Base-by-base conservation (phyloP, 148 eudicot species). In the Polygonum maritimum region DNA sequence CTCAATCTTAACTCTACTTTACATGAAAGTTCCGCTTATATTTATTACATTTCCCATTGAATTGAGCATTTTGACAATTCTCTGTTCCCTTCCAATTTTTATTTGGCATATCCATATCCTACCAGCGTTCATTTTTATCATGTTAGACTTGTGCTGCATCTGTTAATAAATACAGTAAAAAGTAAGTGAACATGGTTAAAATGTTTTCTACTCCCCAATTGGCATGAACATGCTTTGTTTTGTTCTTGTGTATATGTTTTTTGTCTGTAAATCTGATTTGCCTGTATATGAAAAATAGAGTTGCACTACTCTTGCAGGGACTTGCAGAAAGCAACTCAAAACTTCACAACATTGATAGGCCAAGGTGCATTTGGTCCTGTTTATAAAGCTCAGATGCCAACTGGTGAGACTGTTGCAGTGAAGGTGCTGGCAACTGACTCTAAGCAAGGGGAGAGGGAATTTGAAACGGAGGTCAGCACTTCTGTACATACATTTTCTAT, bases 311-410 rank as follows among this genome's bases (percentile, higher is more conserved):
- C 73, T 55, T 74, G 78, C 89, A 94, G 97, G 88, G 97, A 94
- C 85, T 82, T 94, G 76, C 95, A 92, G 79, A 94, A 83, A 84
- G 95, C 95, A 71, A 94, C 98, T 54, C 88, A 83, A 74, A 94
- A 94, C 82, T 94, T 94, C 81, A 94, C 98, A n/a, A 83, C 95
- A 31, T 74, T 90, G 79, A 86, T 94, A 74, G 98, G 98, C 38
- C 95, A 90, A 76, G 98, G 98, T 51, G 95, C 98, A 69, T 94
- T 85, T 86, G 98, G 98, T 78, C 95, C 92, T 71, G 98, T 94
- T 45, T 94, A 94, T 78, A 94, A 78, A 84, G 98, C 98, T 76
- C 88, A 94, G 78, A 87, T 94, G 97, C 77, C 78, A 73, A 86
- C 90, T 76, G 98, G 95, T 48, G 98, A 92, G 84, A 83, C 78